Evolutionary conservation across 2,329 filamentous ascomycete genomes (phyloP).

Genomic region (Beauveria varroae): DNA sequence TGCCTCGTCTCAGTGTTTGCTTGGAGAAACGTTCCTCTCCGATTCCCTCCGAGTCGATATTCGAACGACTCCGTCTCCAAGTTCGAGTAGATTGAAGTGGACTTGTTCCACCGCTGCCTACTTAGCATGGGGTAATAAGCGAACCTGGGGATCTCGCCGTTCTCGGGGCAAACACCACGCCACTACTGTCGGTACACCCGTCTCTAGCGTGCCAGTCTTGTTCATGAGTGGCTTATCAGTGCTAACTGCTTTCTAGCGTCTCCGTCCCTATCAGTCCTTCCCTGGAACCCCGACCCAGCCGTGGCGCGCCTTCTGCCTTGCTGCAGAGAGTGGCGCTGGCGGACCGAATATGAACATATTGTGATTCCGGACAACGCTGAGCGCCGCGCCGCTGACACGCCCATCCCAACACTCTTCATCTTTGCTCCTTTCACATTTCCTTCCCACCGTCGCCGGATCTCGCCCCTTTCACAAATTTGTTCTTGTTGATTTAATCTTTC

Average conservation of each 20-base stretch:
- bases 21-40: too few species aligned
- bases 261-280: neutral
- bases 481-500: neutral
- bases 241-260: slow-evolving; percentile 1
- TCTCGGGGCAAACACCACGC: neutral
- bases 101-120: too few species aligned
- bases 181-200: neutral
- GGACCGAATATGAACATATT: neutral
- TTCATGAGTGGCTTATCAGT: neutral
- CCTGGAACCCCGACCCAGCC: neutral
- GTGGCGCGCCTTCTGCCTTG: neutral
- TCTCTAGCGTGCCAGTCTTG: neutral
- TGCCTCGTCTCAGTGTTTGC: neutral
- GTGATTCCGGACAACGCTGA: neutral
- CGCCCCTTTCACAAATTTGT: too few species aligned
- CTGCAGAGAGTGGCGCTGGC: neutral
- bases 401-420: neutral
- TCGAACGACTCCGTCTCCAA: neutral
- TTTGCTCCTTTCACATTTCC: neutral
- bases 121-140: neutral
- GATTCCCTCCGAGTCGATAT: neutral
- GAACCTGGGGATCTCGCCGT: neutral
- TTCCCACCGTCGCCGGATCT: too few species aligned
- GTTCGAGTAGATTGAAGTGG: too few species aligned
- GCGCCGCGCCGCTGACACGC: neutral